Evolutionary conservation across 768 basidiomycete genomes (phyloP).

Genomic region (Tulasnella sp.): DNA sequence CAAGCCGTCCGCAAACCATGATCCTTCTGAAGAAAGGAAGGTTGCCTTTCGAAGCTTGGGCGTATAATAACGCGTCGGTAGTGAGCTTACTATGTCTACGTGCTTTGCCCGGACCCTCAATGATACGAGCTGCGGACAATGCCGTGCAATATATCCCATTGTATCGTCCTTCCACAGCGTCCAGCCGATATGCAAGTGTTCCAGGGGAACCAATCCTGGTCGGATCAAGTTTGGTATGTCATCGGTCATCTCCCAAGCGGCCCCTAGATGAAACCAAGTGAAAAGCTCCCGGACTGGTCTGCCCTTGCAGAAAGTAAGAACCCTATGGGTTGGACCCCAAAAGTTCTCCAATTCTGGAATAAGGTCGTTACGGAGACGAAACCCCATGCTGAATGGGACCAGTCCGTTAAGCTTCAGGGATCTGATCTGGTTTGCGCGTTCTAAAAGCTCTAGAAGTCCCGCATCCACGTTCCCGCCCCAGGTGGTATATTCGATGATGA

Average conservation of each 20-base stretch:
- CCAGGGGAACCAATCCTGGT: not conserved
- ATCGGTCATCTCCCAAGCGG: not conserved
- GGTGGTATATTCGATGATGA: not conserved
- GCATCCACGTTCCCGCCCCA: not conserved
- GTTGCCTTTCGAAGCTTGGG: not conserved
- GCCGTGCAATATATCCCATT: not conserved
- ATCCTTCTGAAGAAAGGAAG: not conserved
- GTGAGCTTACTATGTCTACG: not conserved
- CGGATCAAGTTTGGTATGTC: not conserved
- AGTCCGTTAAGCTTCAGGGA: not conserved
- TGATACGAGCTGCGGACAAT: not conserved
- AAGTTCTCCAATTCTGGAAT: not conserved
- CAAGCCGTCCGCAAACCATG: not conserved
- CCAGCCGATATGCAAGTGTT: not conserved
- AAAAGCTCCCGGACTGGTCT: not conserved
- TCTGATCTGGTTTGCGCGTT: not conserved
- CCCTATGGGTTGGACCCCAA: not conserved
- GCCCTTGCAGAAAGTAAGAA: not conserved
- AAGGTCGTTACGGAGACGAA: not conserved
- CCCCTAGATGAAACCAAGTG: not conserved
- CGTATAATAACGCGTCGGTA: not conserved
- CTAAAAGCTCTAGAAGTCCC: not conserved
- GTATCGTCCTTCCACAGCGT: not conserved
- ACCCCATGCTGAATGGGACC: not conserved
- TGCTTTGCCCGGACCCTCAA: conserved; percentile 43